Evolutionary conservation across 73 alveolate species (phyloP).

Genomic region (Diophrys appendiculata): DNA sequence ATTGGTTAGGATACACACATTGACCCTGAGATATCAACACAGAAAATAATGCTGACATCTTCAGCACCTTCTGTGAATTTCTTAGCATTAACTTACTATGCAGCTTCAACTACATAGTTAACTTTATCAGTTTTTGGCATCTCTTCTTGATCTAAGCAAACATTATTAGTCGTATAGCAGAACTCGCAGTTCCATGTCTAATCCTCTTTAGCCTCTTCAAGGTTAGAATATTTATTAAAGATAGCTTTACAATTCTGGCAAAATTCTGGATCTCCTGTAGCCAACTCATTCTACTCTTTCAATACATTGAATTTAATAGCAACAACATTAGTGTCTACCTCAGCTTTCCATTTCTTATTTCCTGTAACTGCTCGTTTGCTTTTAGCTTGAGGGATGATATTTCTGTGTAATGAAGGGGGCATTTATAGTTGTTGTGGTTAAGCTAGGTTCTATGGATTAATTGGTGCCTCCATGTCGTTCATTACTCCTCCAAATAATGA

Average conservation of each 20-base stretch:
- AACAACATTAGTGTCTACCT: constrained; percentile 71
- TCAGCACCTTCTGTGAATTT: constrained; percentile 54
- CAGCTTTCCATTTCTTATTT: constrained; percentile 30
- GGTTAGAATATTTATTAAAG: constrained; percentile 50
- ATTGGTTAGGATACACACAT: constrained; percentile 83
- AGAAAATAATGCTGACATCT: constrained; percentile 68
- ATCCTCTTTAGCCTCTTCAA: not conserved
- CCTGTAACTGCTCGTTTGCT: no score
- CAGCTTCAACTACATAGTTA: constrained; percentile 57
- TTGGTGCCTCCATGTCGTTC: no score
- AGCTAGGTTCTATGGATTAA: no score
- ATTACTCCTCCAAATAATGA: no score
- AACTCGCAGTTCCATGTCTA: constrained; percentile 75
- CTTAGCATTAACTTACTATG: constrained; percentile 81
- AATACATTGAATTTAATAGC: constrained; percentile 25
- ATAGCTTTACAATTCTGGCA: constrained; percentile 78
- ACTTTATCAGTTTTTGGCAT: constrained; percentile 59
- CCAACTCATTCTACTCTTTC: constrained; percentile 57
- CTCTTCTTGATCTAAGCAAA: constrained; percentile 62
- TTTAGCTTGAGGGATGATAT: no score
- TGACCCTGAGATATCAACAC: constrained; percentile 92
- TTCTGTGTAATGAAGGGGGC: no score
- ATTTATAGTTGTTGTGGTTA: no score
- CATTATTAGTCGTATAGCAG: constrained; percentile 44
- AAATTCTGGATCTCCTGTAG: constrained; percentile 75